Conservation (phyloP, 2,329 filamentous ascomycete genomes). For the Graphilbum fragrans region DNA sequence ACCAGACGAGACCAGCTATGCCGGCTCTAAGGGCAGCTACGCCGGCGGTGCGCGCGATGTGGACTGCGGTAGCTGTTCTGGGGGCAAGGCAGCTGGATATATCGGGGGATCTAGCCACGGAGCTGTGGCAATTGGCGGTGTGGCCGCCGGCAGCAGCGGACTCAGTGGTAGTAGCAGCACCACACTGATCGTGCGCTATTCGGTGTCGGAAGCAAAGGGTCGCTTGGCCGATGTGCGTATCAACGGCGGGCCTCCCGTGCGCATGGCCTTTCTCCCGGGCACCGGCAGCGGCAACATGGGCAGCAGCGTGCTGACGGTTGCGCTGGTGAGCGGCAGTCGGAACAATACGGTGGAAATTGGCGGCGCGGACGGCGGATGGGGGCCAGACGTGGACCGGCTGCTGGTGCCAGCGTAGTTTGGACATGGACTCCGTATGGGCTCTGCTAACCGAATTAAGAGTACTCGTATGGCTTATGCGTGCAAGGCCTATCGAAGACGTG, state of each 20-base stretch:
- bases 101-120: constrained; percentile 35
- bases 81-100: constrained; percentile 37
- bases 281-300: constrained; percentile 26
- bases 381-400: constrained; percentile 40
- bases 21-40: constrained; percentile 37
- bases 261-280: constrained; percentile 40
- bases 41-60: constrained; percentile 30
- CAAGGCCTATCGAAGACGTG: too few species aligned
- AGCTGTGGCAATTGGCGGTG: constrained; percentile 31
- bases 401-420: constrained; percentile 42
- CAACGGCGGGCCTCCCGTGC: constrained; percentile 34
- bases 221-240: constrained; percentile 41
- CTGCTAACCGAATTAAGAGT: too few species aligned
- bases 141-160: constrained; percentile 27
- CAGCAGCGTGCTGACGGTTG: constrained; percentile 32
- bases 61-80: constrained; percentile 40
- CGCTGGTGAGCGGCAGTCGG: constrained; percentile 31
- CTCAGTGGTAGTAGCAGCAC: too few species aligned
- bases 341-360: constrained; percentile 36
- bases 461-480: too few species aligned
- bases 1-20: constrained; percentile 28
- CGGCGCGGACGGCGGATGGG: constrained; percentile 21
- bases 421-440: not conserved
- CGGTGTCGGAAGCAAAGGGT: constrained; percentile 40
- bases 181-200: constrained; percentile 41